These are phyloP conservation scores for Phialophora expanda DNA, from an alignment of 2,329 filamentous ascomycete genomes.

Conservation along the genomic window DNA sequence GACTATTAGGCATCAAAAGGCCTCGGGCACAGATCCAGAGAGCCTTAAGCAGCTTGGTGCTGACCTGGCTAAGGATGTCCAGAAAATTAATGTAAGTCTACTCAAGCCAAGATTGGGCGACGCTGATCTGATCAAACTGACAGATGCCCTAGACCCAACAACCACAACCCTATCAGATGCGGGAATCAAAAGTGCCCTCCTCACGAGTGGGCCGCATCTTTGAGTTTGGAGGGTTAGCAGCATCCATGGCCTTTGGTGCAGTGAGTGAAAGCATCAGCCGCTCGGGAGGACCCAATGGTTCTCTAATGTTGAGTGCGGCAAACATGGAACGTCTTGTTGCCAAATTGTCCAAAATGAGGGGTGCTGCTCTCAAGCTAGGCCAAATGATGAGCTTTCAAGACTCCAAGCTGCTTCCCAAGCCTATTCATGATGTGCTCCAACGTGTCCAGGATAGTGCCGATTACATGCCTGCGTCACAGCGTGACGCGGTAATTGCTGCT, in stretches of 20 bases:
- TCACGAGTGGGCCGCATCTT: slow-evolving; percentile 85
- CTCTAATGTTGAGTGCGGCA: slow-evolving; percentile 80
- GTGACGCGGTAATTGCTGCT: slow-evolving; percentile 76
- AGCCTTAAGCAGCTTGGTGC: slow-evolving; percentile 55
- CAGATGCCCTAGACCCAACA: slow-evolving; percentile 48
- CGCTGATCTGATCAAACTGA: slow-evolving; percentile 54
- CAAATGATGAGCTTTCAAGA: slow-evolving; percentile 99
- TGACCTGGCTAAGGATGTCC: slow-evolving; percentile 53
- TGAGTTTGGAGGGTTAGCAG: slow-evolving; percentile 92
- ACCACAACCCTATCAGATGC: slow-evolving; percentile 66
- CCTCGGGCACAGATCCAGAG: slow-evolving; percentile 41
- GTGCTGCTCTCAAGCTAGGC: slow-evolving; percentile 93
- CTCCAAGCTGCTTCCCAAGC: slow-evolving; percentile 85
- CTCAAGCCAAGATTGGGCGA: slow-evolving; percentile 20
- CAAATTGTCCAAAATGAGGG: slow-evolving; percentile 93
- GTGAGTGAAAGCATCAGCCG: slow-evolving; percentile 83
- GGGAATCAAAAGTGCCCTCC: slow-evolving; percentile 88
- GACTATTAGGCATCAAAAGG: slow-evolving; percentile 28
- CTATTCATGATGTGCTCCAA: slow-evolving; percentile 87
- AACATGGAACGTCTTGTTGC: slow-evolving; percentile 94
- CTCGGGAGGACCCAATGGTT: slow-evolving; percentile 75
- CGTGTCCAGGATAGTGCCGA: slow-evolving; percentile 95
- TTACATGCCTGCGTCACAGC: slow-evolving; percentile 95
- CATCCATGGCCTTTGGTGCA: slow-evolving; percentile 93
- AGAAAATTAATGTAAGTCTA: slow-evolving; percentile 41